Evolutionary conservation across 768 basidiomycete genomes (phyloP), one percentile per base, ranked within the genome.

Genomic region (Boletellus ananiceps): DNA sequence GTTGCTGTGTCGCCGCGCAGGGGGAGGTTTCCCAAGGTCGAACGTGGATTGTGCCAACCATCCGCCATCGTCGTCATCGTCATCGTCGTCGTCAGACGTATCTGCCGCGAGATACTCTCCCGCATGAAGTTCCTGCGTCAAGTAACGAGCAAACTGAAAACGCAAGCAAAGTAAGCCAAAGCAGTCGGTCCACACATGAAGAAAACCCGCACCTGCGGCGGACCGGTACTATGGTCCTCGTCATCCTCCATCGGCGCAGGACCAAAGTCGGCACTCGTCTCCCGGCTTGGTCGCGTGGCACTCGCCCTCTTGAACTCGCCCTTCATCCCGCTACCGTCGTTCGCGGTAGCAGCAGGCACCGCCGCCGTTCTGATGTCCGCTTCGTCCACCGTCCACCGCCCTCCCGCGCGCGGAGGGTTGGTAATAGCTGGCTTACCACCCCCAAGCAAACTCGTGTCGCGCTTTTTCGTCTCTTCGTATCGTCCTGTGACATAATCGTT

Each of bases 401-500:
- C 29, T 7, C 29, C 57, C 38, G 64, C 27, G 55, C 54, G 44
- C 7, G 67, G 66, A 36, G 50, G 59, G 23, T 71, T 66, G 9
- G 64, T 65, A 21, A 88, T 64, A 0, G 79, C 74, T 5, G 89
- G 88, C 65, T 88, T 90, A 6, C 89, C 89, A 15, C 93, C 95
- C 3, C 93, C 94, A 14, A 98, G 77, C 8, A 88, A 74, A 54
- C 79, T 80, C 13, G 75, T 78, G 61, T 97, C 93, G 35, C 83
- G 82, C 54, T 79, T 79, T 71, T 92, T 92, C 9, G 92, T 89
- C 66, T 96, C 93, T 33, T 80, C 77, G 58, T 93, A 91, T 32
- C 89, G 72, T 5, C 89, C 90, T 2, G 78, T 81, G 35, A 97
- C 91, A 56, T 93, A 99, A 33, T 86, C 80, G 48, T 92, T 85